Evolutionary conservation across 1,284 basidiomycete genomes (phyloP).

Genomic region (Fistulina hepatica): DNA sequence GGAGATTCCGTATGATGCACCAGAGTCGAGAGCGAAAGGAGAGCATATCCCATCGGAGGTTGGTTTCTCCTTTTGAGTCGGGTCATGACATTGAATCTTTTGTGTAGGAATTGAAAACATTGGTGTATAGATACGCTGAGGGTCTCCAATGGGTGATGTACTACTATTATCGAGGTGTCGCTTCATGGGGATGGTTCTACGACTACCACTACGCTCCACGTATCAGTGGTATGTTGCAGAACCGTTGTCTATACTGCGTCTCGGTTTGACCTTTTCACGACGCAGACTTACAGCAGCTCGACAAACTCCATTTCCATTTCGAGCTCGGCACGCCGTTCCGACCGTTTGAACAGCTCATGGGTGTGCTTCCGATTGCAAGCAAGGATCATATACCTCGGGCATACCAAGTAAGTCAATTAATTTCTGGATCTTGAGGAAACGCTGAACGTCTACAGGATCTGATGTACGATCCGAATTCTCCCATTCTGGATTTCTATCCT

Average conservation of each 20-base stretch:
- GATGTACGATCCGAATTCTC: conserved; percentile 79
- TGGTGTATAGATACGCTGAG: conserved; percentile 81
- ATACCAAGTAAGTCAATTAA: conserved; percentile 51
- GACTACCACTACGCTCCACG: conserved; percentile 95
- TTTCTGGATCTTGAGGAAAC: conserved; percentile 7
- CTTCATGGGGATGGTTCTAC: conserved; percentile 99
- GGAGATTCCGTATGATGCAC: conserved; percentile 64
- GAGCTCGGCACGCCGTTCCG: conserved; percentile 83
- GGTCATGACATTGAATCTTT: no score
- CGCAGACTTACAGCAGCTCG: conserved; percentile 69
- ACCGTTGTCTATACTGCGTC: conserved; percentile 2
- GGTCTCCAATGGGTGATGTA: conserved; percentile 98
- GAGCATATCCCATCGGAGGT: no score
- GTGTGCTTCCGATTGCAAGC: conserved; percentile 87
- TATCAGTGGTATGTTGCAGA: conserved; percentile 61
- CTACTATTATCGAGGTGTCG: conserved; percentile 96
- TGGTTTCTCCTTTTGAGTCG: no score
- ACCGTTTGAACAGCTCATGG: conserved; percentile 98
- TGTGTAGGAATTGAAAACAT: conserved; percentile 50
- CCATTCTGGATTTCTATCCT: conserved; percentile 95
- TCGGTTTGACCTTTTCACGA: not conserved
- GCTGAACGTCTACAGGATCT: conserved; percentile 48
- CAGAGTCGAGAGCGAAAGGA: no score
- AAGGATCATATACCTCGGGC: conserved; percentile 79
- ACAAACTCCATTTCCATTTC: conserved; percentile 77